Evolutionary conservation across 257 asterid species (phyloP), one percentile per base, ranked within the genome.

Genomic region (Nicotiana paniculata): DNA sequence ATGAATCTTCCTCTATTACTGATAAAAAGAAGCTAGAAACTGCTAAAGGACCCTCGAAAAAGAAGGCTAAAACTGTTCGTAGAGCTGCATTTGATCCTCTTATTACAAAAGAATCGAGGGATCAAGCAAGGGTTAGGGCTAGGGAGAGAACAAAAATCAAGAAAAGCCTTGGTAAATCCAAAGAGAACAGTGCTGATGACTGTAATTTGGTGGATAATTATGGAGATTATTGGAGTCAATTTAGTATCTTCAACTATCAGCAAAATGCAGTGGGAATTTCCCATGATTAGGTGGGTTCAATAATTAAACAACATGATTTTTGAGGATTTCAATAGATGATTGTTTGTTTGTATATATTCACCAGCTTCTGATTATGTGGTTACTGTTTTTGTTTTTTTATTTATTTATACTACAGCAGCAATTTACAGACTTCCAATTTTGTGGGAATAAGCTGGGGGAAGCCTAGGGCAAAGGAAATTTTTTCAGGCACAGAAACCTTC

Each of bases 101-200:
- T 1, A 88, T 89, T 1, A 88, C 82, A 3, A 89, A 70, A 66
- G 96, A 93, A 76, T 90, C 92, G 0, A 92, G 98, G 88, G 79
- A 70, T 16, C 90, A 37, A 66, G 97, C 97, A 12, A 90, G 98
- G 58, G 93, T 89, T 77, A 86, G 95, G 83, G 98, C 98, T 48
- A 90, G 91, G 83, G 93, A 90, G 85, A 90, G 98, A 82, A 88
- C 97, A 13, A 85, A 86, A 77, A 90, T 87, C 83, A 91, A 92
- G 81, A 92, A 82, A 83, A 85, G 54, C 66, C 24, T 83, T 77
- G 61, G 79, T 33, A 81, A 84, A 46, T 62, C 66, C 18, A 17
- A 24, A 57, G 84, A 57, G 4, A 57, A 63, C 46, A 68, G 1
- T n/a, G 78, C 30, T 58, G 70, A 28, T 75, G 79, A 82, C 8